Conservation (phyloP, 1,284 basidiomycete species). For the Leccinum angustisporum region DNA sequence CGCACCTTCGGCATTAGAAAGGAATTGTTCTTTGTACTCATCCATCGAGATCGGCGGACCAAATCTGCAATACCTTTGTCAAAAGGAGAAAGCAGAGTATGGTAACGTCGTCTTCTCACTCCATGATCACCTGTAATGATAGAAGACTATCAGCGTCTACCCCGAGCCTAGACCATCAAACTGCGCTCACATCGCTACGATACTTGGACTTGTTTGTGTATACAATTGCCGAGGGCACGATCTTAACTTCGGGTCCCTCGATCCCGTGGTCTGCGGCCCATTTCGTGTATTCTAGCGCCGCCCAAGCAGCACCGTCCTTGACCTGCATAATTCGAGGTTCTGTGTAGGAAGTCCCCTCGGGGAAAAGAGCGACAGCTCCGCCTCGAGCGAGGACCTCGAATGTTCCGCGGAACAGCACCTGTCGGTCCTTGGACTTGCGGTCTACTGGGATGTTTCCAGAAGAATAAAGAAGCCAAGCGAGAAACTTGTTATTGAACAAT, state of each 20-base stretch:
- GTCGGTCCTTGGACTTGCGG: conserved; percentile 88
- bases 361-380: conserved; percentile 88
- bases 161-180: conserved; percentile 9
- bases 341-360: conserved; percentile 90
- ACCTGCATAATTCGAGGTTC: conserved; percentile 91
- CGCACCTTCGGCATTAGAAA: conserved; percentile 64
- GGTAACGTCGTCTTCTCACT: conserved; percentile 44
- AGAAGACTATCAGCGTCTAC: conserved; percentile 14
- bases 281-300: conserved; percentile 88
- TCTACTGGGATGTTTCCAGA: conserved; percentile 97
- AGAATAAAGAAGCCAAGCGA: conserved; percentile 76
- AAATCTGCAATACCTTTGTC: conserved; percentile 53
- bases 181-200: conserved; percentile 69
- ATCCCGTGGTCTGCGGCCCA: conserved; percentile 61
- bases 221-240: conserved; percentile 87
- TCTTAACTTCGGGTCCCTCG: conserved; percentile 40
- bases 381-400: conserved; percentile 81
- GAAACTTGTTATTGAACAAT: conserved; percentile 77
- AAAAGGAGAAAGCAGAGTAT: conserved; percentile 14
- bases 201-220: conserved; percentile 97
- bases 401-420: conserved; percentile 86
- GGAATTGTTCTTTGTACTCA: conserved; percentile 76
- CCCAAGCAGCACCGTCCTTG: conserved; percentile 96
- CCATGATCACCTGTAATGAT: conserved; percentile 59
- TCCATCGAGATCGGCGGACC: conserved; percentile 79